Conservation (phyloP, 495 filamentous ascomycete species). For the Hyaloscypha bicolor region DNA sequence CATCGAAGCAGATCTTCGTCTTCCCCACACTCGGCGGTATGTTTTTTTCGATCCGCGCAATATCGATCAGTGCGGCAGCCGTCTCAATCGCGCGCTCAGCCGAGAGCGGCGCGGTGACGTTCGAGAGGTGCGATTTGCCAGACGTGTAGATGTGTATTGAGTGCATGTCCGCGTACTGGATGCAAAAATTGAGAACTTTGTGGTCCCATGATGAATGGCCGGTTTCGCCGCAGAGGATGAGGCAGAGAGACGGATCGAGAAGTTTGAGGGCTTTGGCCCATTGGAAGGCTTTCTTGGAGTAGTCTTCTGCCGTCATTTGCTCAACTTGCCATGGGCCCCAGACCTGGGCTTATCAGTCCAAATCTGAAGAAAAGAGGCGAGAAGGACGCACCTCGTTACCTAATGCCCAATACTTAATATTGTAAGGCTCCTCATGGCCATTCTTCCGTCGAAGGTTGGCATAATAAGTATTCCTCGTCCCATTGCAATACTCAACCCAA, state of each 20-base stretch:
- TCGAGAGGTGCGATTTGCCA: conserved; percentile 49
- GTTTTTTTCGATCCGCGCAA: conserved; percentile 69
- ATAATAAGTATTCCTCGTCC: conserved; percentile 70
- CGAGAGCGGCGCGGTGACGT: conserved; percentile 66
- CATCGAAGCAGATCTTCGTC: conserved; percentile 79
- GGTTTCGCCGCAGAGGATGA: conserved; percentile 74
- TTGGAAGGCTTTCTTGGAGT: conserved; percentile 74
- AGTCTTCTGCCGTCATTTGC: conserved; percentile 74
- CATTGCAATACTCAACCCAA: conserved; percentile 85
- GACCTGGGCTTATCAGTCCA: conserved; percentile 50
- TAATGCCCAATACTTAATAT: conserved; percentile 61
- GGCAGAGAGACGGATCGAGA: conserved; percentile 63
- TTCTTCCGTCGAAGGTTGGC: conserved; percentile 75
- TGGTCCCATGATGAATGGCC: conserved; percentile 71
- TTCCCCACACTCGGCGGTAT: conserved; percentile 51
- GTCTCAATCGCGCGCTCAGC: conserved; percentile 78
- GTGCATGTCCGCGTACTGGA: conserved; percentile 71
- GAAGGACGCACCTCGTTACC: conserved; percentile 62
- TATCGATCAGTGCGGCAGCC: conserved; percentile 66
- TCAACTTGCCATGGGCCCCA: conserved; percentile 83
- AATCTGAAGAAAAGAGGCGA: neutral
- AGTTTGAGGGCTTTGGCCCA: conserved; percentile 83
- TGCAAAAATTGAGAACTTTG: conserved; percentile 69
- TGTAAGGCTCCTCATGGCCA: conserved; percentile 72
- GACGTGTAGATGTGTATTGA: conserved; percentile 68